Evolutionary conservation across 2,329 filamentous ascomycete genomes (phyloP).

Genomic region (Verticillium klebahnii): DNA sequence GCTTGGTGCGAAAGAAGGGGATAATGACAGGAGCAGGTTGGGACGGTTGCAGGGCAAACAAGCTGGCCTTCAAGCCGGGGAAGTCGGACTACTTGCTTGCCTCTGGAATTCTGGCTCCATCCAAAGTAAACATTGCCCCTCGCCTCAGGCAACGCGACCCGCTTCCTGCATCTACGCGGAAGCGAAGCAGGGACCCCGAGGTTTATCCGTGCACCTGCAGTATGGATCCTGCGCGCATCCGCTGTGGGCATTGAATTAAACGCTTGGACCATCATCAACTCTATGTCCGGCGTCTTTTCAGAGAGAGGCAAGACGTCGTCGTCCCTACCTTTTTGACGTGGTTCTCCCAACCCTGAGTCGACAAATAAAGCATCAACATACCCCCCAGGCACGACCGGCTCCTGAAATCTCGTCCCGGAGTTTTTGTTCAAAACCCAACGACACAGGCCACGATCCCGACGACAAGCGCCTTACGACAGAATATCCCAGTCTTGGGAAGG

Average conservation of each 20-base stretch:
- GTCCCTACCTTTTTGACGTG: neutral
- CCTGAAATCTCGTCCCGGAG: neutral
- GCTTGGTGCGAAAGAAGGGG: neutral
- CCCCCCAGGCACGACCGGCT: neutral
- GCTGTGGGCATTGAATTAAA: neutral
- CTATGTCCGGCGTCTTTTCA: neutral
- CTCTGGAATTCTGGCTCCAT: neutral
- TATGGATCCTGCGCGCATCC: neutral
- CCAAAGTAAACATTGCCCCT: neutral
- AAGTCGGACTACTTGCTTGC: neutral
- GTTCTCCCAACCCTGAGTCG: neutral
- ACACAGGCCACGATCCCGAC: neutral
- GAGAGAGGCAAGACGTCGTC: neutral
- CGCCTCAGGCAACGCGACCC: neutral
- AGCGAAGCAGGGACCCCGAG: neutral
- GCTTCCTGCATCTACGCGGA: neutral
- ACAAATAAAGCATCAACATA: neutral
- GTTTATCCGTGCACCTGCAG: neutral
- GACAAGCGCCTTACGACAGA: neutral
- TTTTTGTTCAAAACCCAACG: neutral
- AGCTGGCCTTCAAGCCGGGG: neutral
- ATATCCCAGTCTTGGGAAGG: neutral
- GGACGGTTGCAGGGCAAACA: neutral
- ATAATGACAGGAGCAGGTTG: neutral
- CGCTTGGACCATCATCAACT: neutral